phyloP scores from a whole-genome alignment of 192 early-diverging fungal species.

The Coemansia sp. region DNA sequence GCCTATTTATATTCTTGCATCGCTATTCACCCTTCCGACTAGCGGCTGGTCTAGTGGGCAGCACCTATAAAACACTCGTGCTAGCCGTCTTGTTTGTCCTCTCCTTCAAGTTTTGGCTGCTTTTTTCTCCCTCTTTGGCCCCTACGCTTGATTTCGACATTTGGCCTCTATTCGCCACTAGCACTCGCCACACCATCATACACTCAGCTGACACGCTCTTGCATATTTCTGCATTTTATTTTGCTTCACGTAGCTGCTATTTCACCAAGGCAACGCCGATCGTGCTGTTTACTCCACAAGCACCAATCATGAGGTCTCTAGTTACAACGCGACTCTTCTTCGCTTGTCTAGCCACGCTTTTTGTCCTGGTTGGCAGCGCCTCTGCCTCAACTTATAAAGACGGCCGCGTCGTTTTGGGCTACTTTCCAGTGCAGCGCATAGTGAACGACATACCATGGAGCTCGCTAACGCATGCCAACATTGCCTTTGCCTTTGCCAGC shows the following conservation, averaged over 20 bases:
- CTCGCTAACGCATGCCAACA: conserved; percentile 63
- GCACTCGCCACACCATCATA: background rate
- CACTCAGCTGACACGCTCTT: background rate
- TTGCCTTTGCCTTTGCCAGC: conserved; percentile 59
- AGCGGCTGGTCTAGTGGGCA: background rate
- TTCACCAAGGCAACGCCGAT: background rate
- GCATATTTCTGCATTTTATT: background rate
- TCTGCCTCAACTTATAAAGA: conserved; percentile 29
- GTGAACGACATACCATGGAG: conserved; percentile 50
- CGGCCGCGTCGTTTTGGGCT: conserved; percentile 47
- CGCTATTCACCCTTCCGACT: background rate
- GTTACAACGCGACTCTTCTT: conserved; percentile 1
- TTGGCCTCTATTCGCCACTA: background rate
- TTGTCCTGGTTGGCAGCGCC: background rate
- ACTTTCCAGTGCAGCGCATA: conserved; percentile 48
- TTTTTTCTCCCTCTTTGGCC: background rate
- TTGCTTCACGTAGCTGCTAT: background rate
- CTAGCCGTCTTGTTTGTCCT: background rate
- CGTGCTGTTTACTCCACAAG: background rate
- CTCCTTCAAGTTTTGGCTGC: background rate
- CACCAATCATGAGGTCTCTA: background rate
- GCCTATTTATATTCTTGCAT: background rate
- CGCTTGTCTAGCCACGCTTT: background rate
- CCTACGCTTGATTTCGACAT: background rate
- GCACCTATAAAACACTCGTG: conserved; percentile 1